Evolutionary conservation across 108 stramenopile genomes (phyloP), one percentile per base, ranked within the genome.

Genomic region (Chaetoceros muelleri): DNA sequence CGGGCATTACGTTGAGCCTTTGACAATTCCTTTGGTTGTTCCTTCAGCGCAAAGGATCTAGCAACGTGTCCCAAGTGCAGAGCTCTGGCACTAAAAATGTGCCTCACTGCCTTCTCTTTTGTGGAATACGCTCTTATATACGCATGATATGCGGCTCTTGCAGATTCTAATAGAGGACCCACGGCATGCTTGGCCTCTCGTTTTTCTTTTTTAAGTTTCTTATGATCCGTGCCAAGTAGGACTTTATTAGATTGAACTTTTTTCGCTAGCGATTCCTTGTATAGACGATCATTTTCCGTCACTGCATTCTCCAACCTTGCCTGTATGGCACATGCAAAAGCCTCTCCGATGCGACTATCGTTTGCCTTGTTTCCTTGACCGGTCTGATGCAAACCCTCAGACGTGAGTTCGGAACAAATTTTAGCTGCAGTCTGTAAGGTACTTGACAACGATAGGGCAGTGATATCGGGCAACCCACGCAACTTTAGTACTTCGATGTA

Each of bases 41-140:
- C 91, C 62, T 78, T 80, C 59, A 93, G 62, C 16, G 85, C 91
- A 66, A 93, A 76, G 1, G 87, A 86, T 46, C 83, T 66, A 7
- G 91, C 91, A 29, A 93, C 73, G 60, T 93, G 91, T 16, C 91
- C 91, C 34, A 89, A 55, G 72, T 93, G 91, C 46, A 93, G 60
- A 2, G 84, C 84, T 50, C 87, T 54, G 5, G 87, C 70, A 51
- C 80, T 80, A 58, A 93, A 93, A 45, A 93, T 86, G 46, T 88
- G 85, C 24, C 79, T 70, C 3, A 93, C 81, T 23, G 76, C 65
- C 64, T 88, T 78, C 60, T 93, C 91, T 56, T 84, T 86, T n/a
- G 91, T 85, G 28, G 87, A 76, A 60, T 93, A 93, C 13, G 87
- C 84, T 48, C 91, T 55, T 2, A 93, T 53, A 57, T 81, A 84